phyloP scores from a whole-genome alignment of 495 filamentous ascomycete species.

The Penicillium coffeae region DNA sequence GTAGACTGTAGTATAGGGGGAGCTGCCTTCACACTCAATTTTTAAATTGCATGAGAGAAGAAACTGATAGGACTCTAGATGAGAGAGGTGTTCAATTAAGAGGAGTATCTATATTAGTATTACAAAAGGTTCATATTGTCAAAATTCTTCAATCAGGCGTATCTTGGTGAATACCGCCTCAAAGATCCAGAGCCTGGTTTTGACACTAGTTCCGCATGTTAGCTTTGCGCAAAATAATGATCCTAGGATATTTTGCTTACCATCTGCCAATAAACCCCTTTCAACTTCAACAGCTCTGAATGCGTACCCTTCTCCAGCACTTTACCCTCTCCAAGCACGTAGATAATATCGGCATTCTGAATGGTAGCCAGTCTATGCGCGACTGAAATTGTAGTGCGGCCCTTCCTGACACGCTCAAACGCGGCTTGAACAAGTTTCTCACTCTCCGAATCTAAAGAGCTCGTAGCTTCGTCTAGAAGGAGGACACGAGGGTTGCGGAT shows the following conservation, averaged over 20 bases:
- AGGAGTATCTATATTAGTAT: not conserved
- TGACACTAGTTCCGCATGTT: not conserved
- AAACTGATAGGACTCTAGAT: too few species aligned
- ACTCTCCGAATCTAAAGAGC: constrained; percentile 51
- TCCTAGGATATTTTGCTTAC: not conserved
- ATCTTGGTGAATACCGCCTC: not conserved
- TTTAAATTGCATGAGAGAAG: too few species aligned
- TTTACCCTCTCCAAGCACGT: constrained; percentile 22
- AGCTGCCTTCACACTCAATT: too few species aligned
- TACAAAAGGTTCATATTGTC: not conserved
- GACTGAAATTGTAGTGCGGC: constrained; percentile 1
- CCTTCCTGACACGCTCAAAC: not conserved
- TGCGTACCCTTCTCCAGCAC: constrained; percentile 21
- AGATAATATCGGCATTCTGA: constrained; percentile 25
- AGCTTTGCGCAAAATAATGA: not conserved
- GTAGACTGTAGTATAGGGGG: too few species aligned
- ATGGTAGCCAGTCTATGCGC: constrained; percentile 29
- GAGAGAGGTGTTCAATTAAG: too few species aligned
- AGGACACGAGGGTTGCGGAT: constrained; percentile 48
- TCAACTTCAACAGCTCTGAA: not conserved
- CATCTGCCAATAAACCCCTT: not conserved
- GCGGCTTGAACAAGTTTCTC: constrained; percentile 33
- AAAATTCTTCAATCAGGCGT: not conserved
- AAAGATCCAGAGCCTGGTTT: not conserved
- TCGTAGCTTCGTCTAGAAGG: constrained; percentile 58